Percentiles rank a stretch among this genome's conserved stretches.
Conservation (phyloP, 2,329 filamentous ascomycete species). For the Biscogniauxia marginata region DNA sequence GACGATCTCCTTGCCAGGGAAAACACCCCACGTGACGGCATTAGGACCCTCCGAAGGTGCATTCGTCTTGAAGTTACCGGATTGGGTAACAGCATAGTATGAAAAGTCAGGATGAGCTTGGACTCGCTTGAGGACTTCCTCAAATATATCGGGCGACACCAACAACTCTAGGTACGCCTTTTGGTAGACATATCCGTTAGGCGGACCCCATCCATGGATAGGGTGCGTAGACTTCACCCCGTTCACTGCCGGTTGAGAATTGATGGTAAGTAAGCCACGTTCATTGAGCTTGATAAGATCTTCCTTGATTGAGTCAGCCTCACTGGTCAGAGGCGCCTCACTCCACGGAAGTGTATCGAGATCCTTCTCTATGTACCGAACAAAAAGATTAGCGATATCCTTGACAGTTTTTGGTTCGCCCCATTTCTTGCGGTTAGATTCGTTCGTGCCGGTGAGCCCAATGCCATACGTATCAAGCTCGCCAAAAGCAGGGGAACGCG, state of each 20-base stretch:
- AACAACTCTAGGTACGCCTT: conserved; percentile 96
- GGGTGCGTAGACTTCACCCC: conserved; percentile 85
- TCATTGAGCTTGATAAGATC: conserved; percentile 80
- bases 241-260: conserved; percentile 94
- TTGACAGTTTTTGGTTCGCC: conserved; percentile 76
- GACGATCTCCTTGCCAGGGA: conserved; percentile 98
- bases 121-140: conserved; percentile 75
- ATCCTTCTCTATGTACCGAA: conserved; percentile 78
- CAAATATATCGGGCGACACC: conserved; percentile 75
- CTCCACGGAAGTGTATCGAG: conserved; percentile 90
- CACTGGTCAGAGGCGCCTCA: conserved; percentile 79
- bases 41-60: conserved; percentile 84
- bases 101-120: conserved; percentile 78
- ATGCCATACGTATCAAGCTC: conserved; percentile 94
- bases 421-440: conserved; percentile 94
- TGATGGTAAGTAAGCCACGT: conserved; percentile 88
- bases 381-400: conserved; percentile 81
- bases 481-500: conserved; percentile 91
- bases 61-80: conserved; percentile 80
- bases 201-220: conserved; percentile 89
- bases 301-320: conserved; percentile 75
- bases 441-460: conserved; percentile 89
- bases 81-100: conserved; percentile 89
- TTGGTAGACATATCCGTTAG: conserved; percentile 96
- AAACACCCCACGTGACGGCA: conserved; percentile 99